phyloP scores from a whole-genome alignment of 345 rosid species.

The Linum tenue region DNA sequence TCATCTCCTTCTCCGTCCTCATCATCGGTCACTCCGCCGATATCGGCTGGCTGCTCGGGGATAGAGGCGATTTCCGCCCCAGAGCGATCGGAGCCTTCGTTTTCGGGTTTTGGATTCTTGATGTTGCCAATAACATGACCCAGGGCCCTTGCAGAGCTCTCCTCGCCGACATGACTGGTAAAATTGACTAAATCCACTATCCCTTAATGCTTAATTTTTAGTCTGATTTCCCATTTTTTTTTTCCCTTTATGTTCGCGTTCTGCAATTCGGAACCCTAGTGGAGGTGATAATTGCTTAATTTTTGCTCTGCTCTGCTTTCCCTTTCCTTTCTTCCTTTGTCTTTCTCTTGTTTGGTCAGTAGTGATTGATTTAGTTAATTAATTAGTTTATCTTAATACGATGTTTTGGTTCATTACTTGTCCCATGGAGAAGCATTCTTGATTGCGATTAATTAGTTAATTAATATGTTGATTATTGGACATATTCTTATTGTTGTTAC shows the following conservation, averaged over 20 bases:
- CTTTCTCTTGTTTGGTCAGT: too few species aligned
- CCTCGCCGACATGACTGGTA: slow-evolving; percentile 94
- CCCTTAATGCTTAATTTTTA: background rate
- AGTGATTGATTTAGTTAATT: background rate
- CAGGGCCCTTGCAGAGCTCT: slow-evolving; percentile 97
- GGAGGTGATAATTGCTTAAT: too few species aligned
- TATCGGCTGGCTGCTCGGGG: slow-evolving; percentile 82
- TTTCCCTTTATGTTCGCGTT: too few species aligned
- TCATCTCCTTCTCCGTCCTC: slow-evolving; percentile 55
- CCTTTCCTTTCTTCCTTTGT: too few species aligned
- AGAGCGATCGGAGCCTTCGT: slow-evolving; percentile 68
- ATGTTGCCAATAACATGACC: slow-evolving; percentile 86
- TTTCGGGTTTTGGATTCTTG: slow-evolving; percentile 89
- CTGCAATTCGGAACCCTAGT: too few species aligned
- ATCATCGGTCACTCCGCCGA: slow-evolving; percentile 79
- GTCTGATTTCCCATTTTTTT: too few species aligned
- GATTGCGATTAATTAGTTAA: background rate
- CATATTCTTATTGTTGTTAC: background rate
- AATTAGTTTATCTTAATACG: too few species aligned
- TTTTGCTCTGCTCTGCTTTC: too few species aligned
- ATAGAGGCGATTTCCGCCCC: slow-evolving; percentile 43
- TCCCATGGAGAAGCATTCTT: background rate
- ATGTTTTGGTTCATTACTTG: background rate
- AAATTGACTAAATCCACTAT: background rate
- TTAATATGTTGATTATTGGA: too few species aligned